Evolutionary conservation across 768 basidiomycete species (phyloP).

Genomic region (Lentinus brumalis): DNA sequence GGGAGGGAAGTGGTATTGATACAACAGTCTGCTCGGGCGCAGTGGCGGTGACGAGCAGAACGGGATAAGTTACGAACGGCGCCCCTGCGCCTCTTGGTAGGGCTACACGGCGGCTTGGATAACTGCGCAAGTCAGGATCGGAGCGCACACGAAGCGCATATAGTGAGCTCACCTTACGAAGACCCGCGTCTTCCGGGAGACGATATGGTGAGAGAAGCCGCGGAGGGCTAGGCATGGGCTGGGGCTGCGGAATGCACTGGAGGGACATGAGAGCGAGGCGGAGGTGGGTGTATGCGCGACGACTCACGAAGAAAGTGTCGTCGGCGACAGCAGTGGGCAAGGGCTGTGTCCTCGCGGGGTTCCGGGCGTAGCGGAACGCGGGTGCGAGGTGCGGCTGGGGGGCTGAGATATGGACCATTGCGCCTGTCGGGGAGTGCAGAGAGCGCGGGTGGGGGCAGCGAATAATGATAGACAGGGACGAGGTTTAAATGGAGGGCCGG

Average conservation of each 20-base stretch:
- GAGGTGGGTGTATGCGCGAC: background rate
- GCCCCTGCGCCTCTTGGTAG: constrained; percentile 40
- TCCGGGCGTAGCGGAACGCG: constrained; percentile 2
- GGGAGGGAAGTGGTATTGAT: constrained; percentile 36
- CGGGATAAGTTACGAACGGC: constrained; percentile 37
- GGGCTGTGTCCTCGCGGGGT: constrained; percentile 15
- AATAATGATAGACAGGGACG: constrained; percentile 36
- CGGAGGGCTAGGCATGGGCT: constrained; percentile 31
- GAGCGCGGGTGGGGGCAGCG: constrained; percentile 3
- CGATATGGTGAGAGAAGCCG: constrained; percentile 42
- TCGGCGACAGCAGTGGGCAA: constrained; percentile 31
- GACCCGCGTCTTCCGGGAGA: constrained; percentile 31
- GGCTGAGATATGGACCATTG: background rate
- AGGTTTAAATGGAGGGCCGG: constrained; percentile 32
- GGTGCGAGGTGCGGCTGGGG: constrained; percentile 37
- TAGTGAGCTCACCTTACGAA: constrained; percentile 15
- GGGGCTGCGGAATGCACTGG: constrained; percentile 30
- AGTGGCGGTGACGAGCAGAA: constrained; percentile 45
- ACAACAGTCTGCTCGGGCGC: constrained; percentile 42
- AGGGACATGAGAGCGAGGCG: constrained; percentile 5
- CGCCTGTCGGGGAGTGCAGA: constrained; percentile 1
- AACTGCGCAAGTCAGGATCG: constrained; percentile 31
- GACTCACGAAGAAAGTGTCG: constrained; percentile 27
- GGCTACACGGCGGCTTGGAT: constrained; percentile 42
- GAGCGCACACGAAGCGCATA: constrained; percentile 8